A percentile compares a stretch with the other conserved stretches of the same genome.
These are phyloP conservation scores for Sherardia arvensis DNA, from an alignment of 257 asterid genomes.

Conservation along the genomic window DNA sequence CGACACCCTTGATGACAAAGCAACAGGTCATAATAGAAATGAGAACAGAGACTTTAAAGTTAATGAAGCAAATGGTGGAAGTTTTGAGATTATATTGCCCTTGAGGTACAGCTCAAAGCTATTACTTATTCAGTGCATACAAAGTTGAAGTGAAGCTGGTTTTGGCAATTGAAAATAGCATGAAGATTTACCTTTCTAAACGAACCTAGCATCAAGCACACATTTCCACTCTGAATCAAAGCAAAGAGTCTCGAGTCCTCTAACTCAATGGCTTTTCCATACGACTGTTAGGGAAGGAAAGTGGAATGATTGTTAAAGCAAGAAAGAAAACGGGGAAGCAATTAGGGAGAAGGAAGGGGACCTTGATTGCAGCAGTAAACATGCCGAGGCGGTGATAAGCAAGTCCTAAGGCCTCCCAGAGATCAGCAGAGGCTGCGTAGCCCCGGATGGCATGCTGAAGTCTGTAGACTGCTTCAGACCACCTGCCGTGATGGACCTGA, in stretches of 20 bases:
- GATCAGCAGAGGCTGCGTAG: slow-evolving; percentile 70
- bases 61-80: not conserved
- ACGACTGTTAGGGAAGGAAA: slow-evolving; percentile 43
- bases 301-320: not conserved
- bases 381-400: slow-evolving; percentile 90
- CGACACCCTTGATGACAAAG: slow-evolving; percentile 51
- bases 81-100: not conserved
- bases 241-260: slow-evolving; percentile 81
- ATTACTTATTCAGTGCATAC: too few relatives aligned
- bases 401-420: slow-evolving; percentile 98
- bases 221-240: slow-evolving; percentile 85
- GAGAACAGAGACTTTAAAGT: not conserved
- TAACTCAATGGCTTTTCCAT: slow-evolving; percentile 87
- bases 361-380: slow-evolving; percentile 98
- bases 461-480: slow-evolving; percentile 89
- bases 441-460: slow-evolving; percentile 97
- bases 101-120: not conserved
- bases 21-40: not conserved
- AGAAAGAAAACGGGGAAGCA: not conserved
- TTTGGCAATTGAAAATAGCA: not conserved
- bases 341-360: slow-evolving; percentile 10
- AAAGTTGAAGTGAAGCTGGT: not conserved
- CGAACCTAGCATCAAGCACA: slow-evolving; percentile 75
- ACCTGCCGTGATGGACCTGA: slow-evolving; percentile 72
- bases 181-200: slow-evolving; percentile 53